Conservation (phyloP, 78 protist species). For the Fonticula alba region DNA sequence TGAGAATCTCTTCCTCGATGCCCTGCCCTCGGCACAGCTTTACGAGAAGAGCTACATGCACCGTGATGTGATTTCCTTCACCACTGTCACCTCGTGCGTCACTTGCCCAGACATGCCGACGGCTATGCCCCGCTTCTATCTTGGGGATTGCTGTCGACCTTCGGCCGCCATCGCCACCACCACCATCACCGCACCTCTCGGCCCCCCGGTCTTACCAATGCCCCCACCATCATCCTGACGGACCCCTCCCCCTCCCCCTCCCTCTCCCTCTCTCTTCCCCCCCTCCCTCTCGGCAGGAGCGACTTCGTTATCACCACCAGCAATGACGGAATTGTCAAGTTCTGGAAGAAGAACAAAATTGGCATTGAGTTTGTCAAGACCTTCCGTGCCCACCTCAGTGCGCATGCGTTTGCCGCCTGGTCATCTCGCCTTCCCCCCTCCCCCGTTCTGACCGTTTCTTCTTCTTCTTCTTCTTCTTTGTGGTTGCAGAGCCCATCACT, state of each 20-base stretch:
- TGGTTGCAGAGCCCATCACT: conserved; percentile 12
- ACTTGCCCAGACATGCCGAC: too few relatives aligned
- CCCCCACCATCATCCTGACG: too few relatives aligned
- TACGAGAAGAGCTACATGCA: conserved; percentile 83
- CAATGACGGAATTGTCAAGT: conserved; percentile 75
- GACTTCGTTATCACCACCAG: conserved; percentile 60
- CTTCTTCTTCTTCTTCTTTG: neutral
- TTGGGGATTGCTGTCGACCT: too few relatives aligned
- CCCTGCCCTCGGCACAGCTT: conserved; percentile 45
- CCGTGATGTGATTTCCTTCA: conserved; percentile 27
- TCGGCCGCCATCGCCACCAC: too few relatives aligned
- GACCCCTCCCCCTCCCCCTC: too few relatives aligned
- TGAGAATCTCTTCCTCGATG: neutral
- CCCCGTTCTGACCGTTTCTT: neutral
- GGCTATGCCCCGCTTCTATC: too few relatives aligned
- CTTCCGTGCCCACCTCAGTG: conserved; percentile 58
- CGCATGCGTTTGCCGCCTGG: neutral
- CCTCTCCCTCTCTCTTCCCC: neutral
- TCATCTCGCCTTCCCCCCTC: neutral
- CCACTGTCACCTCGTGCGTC: neutral
- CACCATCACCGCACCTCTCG: too few relatives aligned
- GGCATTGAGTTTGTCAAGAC: conserved; percentile 79
- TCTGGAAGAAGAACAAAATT: conserved; percentile 65
- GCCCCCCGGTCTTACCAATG: too few relatives aligned
- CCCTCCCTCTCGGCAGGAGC: conserved; percentile 7